These are phyloP conservation scores for Aspergillus sergii DNA, from an alignment of 2,329 filamentous ascomycete genomes.

Conservation along the genomic window DNA sequence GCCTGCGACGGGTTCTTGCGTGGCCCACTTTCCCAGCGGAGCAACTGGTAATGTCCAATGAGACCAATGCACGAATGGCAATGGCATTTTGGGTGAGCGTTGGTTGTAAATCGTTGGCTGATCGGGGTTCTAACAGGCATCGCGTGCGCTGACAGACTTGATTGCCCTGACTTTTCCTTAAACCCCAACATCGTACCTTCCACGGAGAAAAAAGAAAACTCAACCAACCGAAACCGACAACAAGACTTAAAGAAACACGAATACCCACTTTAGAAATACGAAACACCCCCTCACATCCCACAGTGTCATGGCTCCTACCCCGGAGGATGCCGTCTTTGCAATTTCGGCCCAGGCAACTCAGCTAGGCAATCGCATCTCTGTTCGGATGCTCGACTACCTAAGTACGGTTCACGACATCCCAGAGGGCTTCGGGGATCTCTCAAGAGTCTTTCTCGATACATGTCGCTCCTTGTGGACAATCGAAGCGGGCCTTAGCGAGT, in stretches of 20 bases:
- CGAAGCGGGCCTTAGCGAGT: conserved; percentile 65
- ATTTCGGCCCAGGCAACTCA: conserved; percentile 62
- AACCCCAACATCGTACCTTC: background rate
- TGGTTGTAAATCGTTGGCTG: background rate
- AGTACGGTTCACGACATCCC: conserved; percentile 59
- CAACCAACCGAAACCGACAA: background rate
- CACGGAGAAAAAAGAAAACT: background rate
- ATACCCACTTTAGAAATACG: background rate
- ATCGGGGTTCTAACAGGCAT: background rate
- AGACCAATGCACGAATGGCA: background rate
- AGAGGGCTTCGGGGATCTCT: conserved; percentile 60
- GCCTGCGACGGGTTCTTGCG: background rate
- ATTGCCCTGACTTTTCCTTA: background rate
- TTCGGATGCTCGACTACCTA: conserved; percentile 66
- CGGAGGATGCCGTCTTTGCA: conserved; percentile 24
- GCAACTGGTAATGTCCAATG: background rate
- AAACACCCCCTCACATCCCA: background rate
- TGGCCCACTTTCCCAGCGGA: background rate
- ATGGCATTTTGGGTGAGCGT: background rate
- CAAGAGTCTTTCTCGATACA: conserved; percentile 68
- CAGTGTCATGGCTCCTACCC: conserved; percentile 6
- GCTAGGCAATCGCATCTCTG: conserved; percentile 65
- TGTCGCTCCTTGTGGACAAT: conserved; percentile 69
- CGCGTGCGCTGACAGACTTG: background rate
- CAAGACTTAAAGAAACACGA: background rate